Evolutionary conservation across 345 rosid species (phyloP), one percentile per base, ranked within the genome.

Genomic region (Gossypium bickii): DNA sequence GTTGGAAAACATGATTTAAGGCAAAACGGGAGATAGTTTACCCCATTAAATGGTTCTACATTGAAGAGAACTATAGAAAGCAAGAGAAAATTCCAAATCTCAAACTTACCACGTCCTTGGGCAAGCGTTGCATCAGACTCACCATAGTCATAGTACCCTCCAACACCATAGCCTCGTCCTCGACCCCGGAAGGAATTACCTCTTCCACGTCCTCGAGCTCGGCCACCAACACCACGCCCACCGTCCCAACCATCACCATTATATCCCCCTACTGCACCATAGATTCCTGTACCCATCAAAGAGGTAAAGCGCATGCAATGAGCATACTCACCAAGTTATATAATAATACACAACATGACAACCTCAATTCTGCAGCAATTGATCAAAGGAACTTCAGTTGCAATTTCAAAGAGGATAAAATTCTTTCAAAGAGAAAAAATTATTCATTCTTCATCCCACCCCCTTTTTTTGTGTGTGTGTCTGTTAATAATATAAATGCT

Each of bases 71-170:
- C 7, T 5, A 34, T 5, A 5, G 41, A 34, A 34, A 34, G 41
- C 41, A 34, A 34, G 7, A 45, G 12, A 45, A 45, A 11, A 11
- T 2, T 45, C 16, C n/a, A 22, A 12, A 45, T 34, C 18, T 67
- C 20, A 47, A 72, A 75, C 85, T 67, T 74, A 83, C 85, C 83
- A 13, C 78, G 79, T 18, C 67, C 63, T 49, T 62, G 79, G 49
- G 24, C 78, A 13, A 60, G 69, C 0, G 71, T 59, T 56, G 73
- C 83, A 57, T 73, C 80, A 17, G 38, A 59, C 22, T 78, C 85
- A 2, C 85, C 80, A 69, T 76, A 74, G 64, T 71, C 82, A 58
- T 79, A 76, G 65, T 76, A 79, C 34, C 78, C 82, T 55, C 82
- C 77, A 5, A 58, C 76, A 62, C 78, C 76, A 65, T 76, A 79